These are phyloP conservation scores for Chlorophyllum brunneum DNA, from an alignment of 768 basidiomycete genomes.

Conservation along the genomic window DNA sequence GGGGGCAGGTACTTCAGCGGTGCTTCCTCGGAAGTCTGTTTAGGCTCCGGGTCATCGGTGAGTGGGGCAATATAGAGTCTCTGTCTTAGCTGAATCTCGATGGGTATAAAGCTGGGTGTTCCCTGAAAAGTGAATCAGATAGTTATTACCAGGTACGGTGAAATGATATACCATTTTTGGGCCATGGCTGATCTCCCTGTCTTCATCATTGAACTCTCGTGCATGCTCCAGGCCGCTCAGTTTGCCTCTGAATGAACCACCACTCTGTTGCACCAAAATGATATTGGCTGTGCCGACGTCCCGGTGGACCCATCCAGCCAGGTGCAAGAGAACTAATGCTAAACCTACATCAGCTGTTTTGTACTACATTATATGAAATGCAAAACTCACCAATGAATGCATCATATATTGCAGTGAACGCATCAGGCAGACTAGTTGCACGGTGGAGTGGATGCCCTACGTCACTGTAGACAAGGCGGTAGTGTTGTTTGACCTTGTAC, in stretches of 20 bases:
- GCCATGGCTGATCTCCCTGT: neutral
- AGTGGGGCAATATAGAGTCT: neutral
- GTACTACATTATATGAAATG: neutral
- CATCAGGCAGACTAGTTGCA: constrained; percentile 19
- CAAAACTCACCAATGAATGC: constrained; percentile 1
- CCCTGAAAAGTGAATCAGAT: neutral
- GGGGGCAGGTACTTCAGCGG: neutral
- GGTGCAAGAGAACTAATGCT: constrained; percentile 9
- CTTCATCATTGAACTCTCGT: neutral
- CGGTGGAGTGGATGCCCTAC: constrained; percentile 19
- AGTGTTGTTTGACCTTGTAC: neutral
- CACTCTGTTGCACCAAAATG: neutral
- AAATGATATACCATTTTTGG: constrained; percentile 1
- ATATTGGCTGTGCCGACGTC: constrained; percentile 11
- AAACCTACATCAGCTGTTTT: neutral
- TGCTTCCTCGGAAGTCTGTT: neutral
- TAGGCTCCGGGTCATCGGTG: neutral
- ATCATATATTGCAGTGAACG: neutral
- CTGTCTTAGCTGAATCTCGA: neutral
- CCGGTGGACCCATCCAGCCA: constrained; percentile 10
- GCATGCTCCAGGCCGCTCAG: constrained; percentile 13
- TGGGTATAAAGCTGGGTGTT: constrained; percentile 4
- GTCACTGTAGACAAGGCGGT: constrained; percentile 2
- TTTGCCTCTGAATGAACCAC: neutral
- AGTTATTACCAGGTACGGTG: neutral